These are phyloP conservation scores for Hyaloperonospora brassicae DNA, from an alignment of 352 stramenopile species.

Conservation along the genomic window DNA sequence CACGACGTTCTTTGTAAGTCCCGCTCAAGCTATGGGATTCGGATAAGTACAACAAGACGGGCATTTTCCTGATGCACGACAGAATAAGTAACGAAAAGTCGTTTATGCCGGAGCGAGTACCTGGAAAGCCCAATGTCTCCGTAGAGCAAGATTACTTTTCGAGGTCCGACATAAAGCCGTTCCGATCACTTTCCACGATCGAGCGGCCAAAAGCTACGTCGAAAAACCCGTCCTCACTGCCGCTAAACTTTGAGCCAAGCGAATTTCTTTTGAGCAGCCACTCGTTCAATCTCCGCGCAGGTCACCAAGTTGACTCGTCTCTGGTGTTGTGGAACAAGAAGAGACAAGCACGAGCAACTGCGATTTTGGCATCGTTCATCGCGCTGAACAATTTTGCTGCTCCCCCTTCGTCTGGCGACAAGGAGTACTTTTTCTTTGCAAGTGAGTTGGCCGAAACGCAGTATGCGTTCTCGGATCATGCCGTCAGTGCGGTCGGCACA, in stretches of 20 bases:
- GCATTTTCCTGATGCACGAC: constrained; percentile 49
- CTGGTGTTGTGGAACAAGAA: constrained; percentile 42
- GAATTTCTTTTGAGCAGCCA: constrained; percentile 27
- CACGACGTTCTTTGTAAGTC: constrained; percentile 52
- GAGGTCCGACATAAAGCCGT: constrained; percentile 21
- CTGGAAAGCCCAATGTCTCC: not conserved
- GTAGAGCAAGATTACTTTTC: constrained; percentile 14
- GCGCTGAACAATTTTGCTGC: constrained; percentile 17
- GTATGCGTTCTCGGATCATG: constrained; percentile 35
- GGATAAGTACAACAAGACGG: constrained; percentile 39
- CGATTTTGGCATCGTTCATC: constrained; percentile 36
- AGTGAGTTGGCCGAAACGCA: constrained; percentile 36
- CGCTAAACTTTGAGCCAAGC: constrained; percentile 24
- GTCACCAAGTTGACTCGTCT: constrained; percentile 42
- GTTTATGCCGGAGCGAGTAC: constrained; percentile 13
- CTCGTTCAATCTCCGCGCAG: constrained; percentile 29
- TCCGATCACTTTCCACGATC: constrained; percentile 16
- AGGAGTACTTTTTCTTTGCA: constrained; percentile 39
- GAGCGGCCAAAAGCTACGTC: constrained; percentile 15
- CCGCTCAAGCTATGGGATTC: constrained; percentile 44
- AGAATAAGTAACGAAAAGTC: constrained; percentile 27
- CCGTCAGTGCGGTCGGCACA: constrained; percentile 34
- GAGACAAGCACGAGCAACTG: constrained; percentile 31
- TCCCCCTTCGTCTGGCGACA: constrained; percentile 41
- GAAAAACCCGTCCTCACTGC: constrained; percentile 18